Evolutionary conservation across 257 asterid species (phyloP).

Genomic region (Agastache rugosa): DNA sequence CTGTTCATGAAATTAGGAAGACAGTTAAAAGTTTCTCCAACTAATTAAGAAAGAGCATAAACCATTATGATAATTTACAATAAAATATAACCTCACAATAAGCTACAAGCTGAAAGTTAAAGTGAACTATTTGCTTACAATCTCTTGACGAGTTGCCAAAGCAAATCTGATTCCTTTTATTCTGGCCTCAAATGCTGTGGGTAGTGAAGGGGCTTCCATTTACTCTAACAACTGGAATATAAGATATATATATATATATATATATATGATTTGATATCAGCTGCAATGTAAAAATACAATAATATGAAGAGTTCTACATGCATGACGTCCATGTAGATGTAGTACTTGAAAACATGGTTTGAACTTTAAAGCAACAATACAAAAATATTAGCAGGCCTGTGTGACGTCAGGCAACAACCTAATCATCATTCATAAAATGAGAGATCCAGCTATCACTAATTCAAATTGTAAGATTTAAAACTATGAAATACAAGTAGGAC

Average conservation of each 20-base stretch:
- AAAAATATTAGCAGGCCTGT: constrained; percentile 10
- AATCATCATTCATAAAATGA: constrained; percentile 5
- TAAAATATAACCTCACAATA: not conserved
- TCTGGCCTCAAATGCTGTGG: constrained; percentile 53
- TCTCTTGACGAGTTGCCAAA: constrained; percentile 84
- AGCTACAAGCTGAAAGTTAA: constrained; percentile 28
- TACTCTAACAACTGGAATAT: constrained; percentile 41
- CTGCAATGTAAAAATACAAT: constrained; percentile 11
- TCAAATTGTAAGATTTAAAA: constrained; percentile 14
- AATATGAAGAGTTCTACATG: constrained; percentile 19
- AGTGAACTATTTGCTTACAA: constrained; percentile 56
- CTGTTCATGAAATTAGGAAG: constrained; percentile 48
- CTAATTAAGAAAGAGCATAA: not conserved
- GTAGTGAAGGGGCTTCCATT: constrained; percentile 68
- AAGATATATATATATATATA: constrained; percentile 36
- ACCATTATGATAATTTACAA: constrained; percentile 8
- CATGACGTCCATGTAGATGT: not conserved
- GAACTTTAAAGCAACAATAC: constrained; percentile 17
- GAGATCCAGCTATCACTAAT: constrained; percentile 19
- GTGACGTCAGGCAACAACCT: not conserved
- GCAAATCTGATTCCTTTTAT: constrained; percentile 67
- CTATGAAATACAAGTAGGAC: constrained; percentile 19
- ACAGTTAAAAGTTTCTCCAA: constrained; percentile 28
- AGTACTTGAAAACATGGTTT: not conserved
- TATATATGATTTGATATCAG: constrained; percentile 23